Conservation (phyloP, 331 rosid genomes). For the Quercus tomentella region DNA sequence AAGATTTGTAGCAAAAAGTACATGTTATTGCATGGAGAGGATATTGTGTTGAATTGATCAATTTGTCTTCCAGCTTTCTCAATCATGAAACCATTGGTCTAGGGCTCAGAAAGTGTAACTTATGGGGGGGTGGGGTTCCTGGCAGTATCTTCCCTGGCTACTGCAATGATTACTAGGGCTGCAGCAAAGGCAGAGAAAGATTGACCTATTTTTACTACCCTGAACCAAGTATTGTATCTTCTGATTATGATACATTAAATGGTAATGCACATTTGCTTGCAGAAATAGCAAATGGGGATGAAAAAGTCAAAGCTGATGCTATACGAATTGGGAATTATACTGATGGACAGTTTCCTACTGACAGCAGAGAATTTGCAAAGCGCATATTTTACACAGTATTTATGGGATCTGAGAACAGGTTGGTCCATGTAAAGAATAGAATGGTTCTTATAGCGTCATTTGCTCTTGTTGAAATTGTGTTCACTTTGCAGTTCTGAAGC, state of each 20-base stretch:
- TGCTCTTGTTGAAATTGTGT: neutral
- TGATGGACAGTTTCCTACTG: constrained; percentile 79
- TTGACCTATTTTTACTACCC: constrained; percentile 8
- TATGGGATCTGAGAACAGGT: constrained; percentile 99
- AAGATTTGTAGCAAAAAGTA: neutral
- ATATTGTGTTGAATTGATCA: neutral
- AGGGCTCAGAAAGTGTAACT: neutral
- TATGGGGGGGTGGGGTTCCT: neutral
- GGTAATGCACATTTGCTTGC: constrained; percentile 28
- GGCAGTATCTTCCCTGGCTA: neutral
- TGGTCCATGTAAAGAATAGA: neutral
- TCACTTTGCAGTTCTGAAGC: constrained; percentile 63
- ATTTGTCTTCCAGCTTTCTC: neutral
- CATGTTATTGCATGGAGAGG: neutral
- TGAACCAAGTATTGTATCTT: neutral
- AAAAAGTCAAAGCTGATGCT: constrained; percentile 91
- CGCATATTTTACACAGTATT: constrained; percentile 81
- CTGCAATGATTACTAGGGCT: neutral
- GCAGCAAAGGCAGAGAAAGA: constrained; percentile 1
- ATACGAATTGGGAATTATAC: constrained; percentile 82
- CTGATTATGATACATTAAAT: neutral
- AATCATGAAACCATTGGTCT: neutral
- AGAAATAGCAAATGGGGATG: constrained; percentile 89
- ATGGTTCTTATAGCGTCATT: neutral
- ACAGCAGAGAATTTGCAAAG: constrained; percentile 84